A percentile compares a stretch with the other conserved stretches of the same genome.
Evolutionary conservation across 2,329 filamentous ascomycete genomes (phyloP).

Genomic region (Malbranchea zuffiana): DNA sequence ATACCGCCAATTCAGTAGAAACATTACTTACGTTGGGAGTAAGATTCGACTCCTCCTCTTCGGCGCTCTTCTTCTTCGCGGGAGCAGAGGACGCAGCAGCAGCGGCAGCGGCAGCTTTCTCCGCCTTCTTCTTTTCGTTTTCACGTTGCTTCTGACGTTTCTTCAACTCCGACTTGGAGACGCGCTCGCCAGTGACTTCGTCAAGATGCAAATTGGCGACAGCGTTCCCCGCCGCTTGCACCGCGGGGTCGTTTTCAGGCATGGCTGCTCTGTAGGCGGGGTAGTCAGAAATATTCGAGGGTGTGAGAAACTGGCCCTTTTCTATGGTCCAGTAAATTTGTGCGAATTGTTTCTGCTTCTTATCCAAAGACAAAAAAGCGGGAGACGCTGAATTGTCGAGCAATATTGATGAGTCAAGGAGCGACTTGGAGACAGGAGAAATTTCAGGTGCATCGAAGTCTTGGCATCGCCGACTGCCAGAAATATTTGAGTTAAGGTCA

Average conservation of each 20-base stretch:
- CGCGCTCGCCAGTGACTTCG: slow-evolving; percentile 80
- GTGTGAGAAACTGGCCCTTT: too few species aligned
- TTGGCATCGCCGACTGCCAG: too few species aligned
- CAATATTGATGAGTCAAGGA: too few species aligned
- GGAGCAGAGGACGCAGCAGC: slow-evolving; percentile 9
- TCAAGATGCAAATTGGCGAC: slow-evolving; percentile 72
- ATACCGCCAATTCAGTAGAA: background rate
- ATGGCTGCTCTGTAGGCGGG: too few species aligned
- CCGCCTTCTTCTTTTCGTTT: slow-evolving; percentile 76
- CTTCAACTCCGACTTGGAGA: slow-evolving; percentile 85
- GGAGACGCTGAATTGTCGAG: too few species aligned
- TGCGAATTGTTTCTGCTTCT: too few species aligned
- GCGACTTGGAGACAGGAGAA: too few species aligned
- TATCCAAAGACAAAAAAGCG: too few species aligned
- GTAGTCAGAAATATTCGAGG: too few species aligned
- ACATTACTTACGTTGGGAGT: slow-evolving; percentile 55
- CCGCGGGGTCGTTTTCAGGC: slow-evolving; percentile 32
- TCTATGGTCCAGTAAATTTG: too few species aligned
- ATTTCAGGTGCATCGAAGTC: too few species aligned
- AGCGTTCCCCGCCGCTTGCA: slow-evolving; percentile 36
- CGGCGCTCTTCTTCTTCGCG: slow-evolving; percentile 43
- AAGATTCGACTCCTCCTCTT: slow-evolving; percentile 59
- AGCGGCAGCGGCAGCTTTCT: slow-evolving; percentile 62
- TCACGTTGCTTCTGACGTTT: slow-evolving; percentile 86
- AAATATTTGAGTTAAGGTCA: too few species aligned